Percentiles rank a stretch among this genome's conserved stretches.
Evolutionary conservation across 83 land plant species (phyloP).

Genomic region (Picea mariana): DNA sequence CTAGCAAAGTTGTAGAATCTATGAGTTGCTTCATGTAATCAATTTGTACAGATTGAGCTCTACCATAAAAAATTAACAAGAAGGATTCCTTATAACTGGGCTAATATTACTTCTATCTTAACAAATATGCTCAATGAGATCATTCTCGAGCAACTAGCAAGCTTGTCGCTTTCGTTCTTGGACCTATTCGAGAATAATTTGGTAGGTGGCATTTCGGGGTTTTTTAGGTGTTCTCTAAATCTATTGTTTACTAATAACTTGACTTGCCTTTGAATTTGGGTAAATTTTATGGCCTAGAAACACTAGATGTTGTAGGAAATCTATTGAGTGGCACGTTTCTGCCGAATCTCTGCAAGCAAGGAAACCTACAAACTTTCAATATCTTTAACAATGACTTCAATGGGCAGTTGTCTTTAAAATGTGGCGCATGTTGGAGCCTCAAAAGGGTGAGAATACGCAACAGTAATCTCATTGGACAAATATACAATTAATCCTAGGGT

Average conservation of each 20-base stretch:
- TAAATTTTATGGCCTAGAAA: neutral
- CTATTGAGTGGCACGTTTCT: slow-evolving; percentile 13
- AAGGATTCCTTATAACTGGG: slow-evolving; percentile 35
- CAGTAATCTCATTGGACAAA: too few species aligned
- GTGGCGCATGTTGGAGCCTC: neutral
- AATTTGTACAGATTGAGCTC: slow-evolving; percentile 60
- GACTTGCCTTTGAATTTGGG: slow-evolving; percentile 16
- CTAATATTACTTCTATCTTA: slow-evolving; percentile 34
- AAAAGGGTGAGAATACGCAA: too few species aligned
- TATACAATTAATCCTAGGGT: too few species aligned
- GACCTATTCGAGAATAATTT: neutral
- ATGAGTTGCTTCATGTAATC: slow-evolving; percentile 44
- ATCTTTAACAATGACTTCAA: neutral
- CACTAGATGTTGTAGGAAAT: slow-evolving; percentile 18
- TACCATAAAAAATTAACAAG: slow-evolving; percentile 25
- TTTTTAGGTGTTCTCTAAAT: too few species aligned
- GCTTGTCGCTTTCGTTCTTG: neutral
- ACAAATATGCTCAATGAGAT: slow-evolving; percentile 38
- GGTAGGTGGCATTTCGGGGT: too few species aligned
- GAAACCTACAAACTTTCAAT: slow-evolving; percentile 6
- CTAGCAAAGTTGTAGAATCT: slow-evolving; percentile 41
- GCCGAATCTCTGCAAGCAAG: neutral
- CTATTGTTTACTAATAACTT: slow-evolving; percentile 20
- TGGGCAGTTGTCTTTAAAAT: neutral
- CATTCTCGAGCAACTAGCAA: slow-evolving; percentile 24